Evolutionary conservation across 192 early-diverging fungal species (phyloP).

Genomic region (Allomyces javanicus): DNA sequence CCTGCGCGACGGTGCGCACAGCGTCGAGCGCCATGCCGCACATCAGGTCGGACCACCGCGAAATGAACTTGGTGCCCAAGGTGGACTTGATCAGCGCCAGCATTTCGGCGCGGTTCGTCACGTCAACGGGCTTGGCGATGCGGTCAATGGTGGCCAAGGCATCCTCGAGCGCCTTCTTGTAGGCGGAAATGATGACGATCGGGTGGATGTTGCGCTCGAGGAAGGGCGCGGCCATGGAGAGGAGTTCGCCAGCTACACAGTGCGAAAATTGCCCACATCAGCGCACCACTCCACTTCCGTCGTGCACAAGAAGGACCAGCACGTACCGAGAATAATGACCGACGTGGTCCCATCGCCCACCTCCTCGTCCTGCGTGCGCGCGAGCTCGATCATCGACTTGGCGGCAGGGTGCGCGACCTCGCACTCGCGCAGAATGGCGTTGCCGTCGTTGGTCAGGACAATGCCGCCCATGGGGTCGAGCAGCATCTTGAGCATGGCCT

Average conservation of each 20-base stretch:
- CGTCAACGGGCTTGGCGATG: conserved; percentile 68
- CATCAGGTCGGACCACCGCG: conserved; percentile 92
- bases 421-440: conserved; percentile 93
- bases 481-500: conserved; percentile 99
- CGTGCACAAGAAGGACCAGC: neutral
- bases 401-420: conserved; percentile 99
- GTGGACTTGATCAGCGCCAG: conserved; percentile 71
- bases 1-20: conserved; percentile 66
- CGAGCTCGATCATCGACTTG: conserved; percentile 97
- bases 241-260: conserved; percentile 73
- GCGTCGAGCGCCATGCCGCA: conserved; percentile 88
- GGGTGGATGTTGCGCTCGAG: conserved; percentile 97
- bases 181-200: conserved; percentile 83
- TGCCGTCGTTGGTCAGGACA: conserved; percentile 94
- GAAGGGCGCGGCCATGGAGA: conserved; percentile 75
- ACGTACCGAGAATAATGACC: conserved; percentile 88
- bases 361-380: conserved; percentile 98
- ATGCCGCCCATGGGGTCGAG: conserved; percentile 99
- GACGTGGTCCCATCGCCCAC: conserved; percentile 97
- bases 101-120: conserved; percentile 73
- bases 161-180: conserved; percentile 85
- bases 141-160: conserved; percentile 64
- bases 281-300: neutral
- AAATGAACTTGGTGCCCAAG: conserved; percentile 93
- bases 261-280: no score